These are phyloP conservation scores for Paspalum vaginatum DNA, from an alignment of 176 grass and related monocot genomes.

Conservation along the genomic window DNA sequence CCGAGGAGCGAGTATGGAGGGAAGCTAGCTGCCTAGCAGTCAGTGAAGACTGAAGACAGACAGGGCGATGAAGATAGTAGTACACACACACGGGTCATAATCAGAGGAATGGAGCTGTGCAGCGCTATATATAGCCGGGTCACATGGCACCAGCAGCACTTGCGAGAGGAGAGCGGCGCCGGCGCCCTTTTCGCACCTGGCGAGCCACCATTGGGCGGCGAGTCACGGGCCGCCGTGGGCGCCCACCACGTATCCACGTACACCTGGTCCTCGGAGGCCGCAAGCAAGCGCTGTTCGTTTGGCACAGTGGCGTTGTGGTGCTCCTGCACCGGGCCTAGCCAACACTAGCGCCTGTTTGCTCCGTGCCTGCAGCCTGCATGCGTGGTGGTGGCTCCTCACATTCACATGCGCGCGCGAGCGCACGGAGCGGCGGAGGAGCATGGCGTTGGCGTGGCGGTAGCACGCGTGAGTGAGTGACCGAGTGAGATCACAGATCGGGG, in stretches of 20 bases:
- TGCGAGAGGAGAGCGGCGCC: background rate
- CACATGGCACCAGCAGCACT: background rate
- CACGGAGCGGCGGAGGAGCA: background rate
- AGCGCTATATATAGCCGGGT: conserved; percentile 45
- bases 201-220: conserved; percentile 33
- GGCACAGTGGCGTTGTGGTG: conserved; percentile 52
- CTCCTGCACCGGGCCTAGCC: conserved; percentile 59
- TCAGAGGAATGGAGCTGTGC: conserved; percentile 19
- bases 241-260: conserved; percentile 33
- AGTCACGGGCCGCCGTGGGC: conserved; percentile 48
- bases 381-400: too few relatives aligned
- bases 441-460: background rate
- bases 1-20: background rate
- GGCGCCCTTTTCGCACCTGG: conserved; percentile 25
- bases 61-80: background rate
- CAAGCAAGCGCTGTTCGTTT: conserved; percentile 30
- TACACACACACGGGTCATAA: conserved; percentile 21
- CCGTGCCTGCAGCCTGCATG: too few relatives aligned
- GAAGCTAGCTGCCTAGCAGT: background rate
- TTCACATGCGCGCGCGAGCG: too few relatives aligned
- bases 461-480: too few relatives aligned
- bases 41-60: background rate
- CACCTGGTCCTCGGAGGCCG: conserved; percentile 41
- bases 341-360: conserved; percentile 38
- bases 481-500: background rate